phyloP scores from a whole-genome alignment of 805 yeast genomes.

The Yamadazyma sp. region DNA sequence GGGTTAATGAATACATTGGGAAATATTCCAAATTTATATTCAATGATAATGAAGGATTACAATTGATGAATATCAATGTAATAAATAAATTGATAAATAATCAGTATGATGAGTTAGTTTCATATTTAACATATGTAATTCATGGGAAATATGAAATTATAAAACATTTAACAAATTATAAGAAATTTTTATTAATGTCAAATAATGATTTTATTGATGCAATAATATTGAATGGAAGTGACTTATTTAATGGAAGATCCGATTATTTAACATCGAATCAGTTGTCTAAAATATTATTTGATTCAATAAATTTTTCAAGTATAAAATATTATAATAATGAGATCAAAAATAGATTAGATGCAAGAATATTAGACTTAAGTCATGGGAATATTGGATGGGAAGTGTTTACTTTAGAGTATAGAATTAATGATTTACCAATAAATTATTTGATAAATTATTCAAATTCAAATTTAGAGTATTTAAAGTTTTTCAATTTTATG shows the following conservation, averaged over 20 bases:
- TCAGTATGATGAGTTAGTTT: constrained; percentile 52
- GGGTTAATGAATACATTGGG: constrained; percentile 49
- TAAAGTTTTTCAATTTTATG: constrained; percentile 78
- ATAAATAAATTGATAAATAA: constrained; percentile 31
- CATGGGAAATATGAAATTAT: constrained; percentile 45
- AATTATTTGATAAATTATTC: constrained; percentile 32
- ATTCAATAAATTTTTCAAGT: constrained; percentile 58
- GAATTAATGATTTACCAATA: constrained; percentile 52
- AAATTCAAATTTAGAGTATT: constrained; percentile 48
- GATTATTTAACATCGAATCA: constrained; percentile 61
- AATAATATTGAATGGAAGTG: constrained; percentile 53
- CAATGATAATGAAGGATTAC: constrained; percentile 30
- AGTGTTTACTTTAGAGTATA: constrained; percentile 82
- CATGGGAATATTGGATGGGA: constrained; percentile 83
- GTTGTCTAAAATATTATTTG: constrained; percentile 60
- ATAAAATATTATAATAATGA: constrained; percentile 36
- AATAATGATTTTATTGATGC: constrained; percentile 80
- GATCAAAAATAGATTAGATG: constrained; percentile 64
- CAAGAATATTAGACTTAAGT: constrained; percentile 70
- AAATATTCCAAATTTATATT: constrained; percentile 30
- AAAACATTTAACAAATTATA: constrained; percentile 58
- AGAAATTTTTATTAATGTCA: constrained; percentile 65
- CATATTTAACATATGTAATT: constrained; percentile 49
- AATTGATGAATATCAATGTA: constrained; percentile 30
- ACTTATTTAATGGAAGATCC: constrained; percentile 58